Evolutionary conservation across 495 filamentous ascomycete species (phyloP).

Genomic region (Penicillium fimorum): DNA sequence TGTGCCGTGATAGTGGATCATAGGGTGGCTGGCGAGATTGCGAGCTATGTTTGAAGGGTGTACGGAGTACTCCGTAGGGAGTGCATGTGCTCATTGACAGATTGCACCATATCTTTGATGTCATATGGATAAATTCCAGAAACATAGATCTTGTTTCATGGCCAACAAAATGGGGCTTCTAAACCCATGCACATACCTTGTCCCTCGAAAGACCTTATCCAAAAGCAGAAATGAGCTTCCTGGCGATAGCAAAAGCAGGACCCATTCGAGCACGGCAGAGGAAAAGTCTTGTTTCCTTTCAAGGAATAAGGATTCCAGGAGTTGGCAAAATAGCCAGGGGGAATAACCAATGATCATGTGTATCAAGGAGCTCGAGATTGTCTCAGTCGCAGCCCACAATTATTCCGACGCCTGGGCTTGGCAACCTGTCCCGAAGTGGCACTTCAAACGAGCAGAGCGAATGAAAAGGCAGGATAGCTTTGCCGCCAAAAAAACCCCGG

Average conservation of each 20-base stretch:
- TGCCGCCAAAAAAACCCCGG: slow-evolving; percentile 3
- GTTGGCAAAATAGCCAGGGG: not conserved
- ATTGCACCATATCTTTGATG: not conserved
- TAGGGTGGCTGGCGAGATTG: not conserved
- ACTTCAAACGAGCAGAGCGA: slow-evolving; percentile 9
- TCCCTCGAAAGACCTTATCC: not conserved
- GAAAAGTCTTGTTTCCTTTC: not conserved
- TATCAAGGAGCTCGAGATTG: not conserved
- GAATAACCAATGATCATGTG: not conserved
- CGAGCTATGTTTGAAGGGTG: not conserved
- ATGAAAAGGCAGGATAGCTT: slow-evolving; percentile 11
- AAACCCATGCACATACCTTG: not conserved
- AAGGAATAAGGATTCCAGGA: too few species aligned
- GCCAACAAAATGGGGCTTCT: not conserved
- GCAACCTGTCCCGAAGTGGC: slow-evolving; percentile 14
- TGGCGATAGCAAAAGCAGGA: not conserved
- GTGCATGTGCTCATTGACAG: not conserved
- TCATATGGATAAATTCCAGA: slow-evolving; percentile 5
- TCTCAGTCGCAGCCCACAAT: not conserved
- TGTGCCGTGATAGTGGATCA: slow-evolving; percentile 7
- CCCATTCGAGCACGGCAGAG: not conserved
- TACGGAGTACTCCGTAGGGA: not conserved
- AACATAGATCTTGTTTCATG: slow-evolving; percentile 11
- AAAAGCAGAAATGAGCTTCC: not conserved
- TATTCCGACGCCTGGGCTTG: slow-evolving; percentile 17